phyloP scores from a whole-genome alignment of 1,284 basidiomycete genomes.

The Trametes polyzona region DNA sequence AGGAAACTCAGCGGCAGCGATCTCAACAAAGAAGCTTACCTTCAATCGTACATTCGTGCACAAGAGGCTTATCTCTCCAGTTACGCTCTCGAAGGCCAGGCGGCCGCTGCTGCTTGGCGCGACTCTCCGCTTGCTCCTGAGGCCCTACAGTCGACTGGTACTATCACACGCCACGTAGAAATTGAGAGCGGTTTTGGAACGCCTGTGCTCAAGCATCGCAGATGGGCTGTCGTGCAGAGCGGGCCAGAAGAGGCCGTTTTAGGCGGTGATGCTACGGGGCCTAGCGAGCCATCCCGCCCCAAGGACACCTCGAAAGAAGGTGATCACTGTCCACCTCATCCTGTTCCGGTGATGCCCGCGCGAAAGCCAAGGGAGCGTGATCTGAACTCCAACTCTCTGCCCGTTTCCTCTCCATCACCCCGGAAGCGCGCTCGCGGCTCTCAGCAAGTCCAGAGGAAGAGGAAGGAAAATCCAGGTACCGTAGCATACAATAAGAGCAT shows the following conservation, averaged over 20 bases:
- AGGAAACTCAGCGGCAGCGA: conserved; percentile 20
- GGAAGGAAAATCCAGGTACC: background rate
- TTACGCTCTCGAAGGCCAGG: conserved; percentile 50
- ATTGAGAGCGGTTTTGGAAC: conserved; percentile 54
- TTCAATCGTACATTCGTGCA: conserved; percentile 52
- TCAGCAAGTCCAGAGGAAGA: background rate
- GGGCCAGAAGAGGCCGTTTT: no score
- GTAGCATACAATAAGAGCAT: background rate
- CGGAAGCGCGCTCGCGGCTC: no score
- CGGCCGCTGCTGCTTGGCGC: conserved; percentile 36
- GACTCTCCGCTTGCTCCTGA: conserved; percentile 5
- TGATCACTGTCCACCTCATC: no score
- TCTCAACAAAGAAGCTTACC: conserved; percentile 46
- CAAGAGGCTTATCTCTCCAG: conserved; percentile 50
- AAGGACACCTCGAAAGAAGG: background rate
- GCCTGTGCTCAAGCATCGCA: conserved; percentile 59
- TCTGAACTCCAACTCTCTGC: no score
- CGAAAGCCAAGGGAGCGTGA: no score
- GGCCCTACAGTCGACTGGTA: background rate
- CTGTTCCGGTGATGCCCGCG: no score
- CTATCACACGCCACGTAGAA: background rate
- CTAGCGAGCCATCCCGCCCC: background rate
- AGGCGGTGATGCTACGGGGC: no score
- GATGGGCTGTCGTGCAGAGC: no score
- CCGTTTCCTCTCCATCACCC: no score